Conservation (phyloP, 768 basidiomycete species). For the Leccinum subtestaceum region DNA sequence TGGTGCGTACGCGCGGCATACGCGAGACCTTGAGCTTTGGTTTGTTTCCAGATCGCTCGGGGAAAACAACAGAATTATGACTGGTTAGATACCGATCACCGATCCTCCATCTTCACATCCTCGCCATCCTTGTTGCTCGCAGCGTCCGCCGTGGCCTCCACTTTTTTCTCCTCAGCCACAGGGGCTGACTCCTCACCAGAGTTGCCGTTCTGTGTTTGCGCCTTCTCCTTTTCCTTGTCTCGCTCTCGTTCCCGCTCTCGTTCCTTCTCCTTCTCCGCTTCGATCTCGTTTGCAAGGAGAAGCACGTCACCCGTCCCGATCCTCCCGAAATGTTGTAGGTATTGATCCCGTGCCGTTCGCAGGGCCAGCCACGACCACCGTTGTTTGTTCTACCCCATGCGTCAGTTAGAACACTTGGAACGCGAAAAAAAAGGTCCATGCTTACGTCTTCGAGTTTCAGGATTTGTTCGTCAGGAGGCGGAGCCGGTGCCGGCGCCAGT, state of each 20-base stretch:
- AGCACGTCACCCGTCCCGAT: constrained; percentile 78
- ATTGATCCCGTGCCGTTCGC: constrained; percentile 67
- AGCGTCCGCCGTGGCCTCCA: constrained; percentile 21
- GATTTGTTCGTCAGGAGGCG: constrained; percentile 49
- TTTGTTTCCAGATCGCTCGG: too few species aligned
- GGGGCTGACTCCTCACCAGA: constrained; percentile 36
- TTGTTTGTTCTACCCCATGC: constrained; percentile 60
- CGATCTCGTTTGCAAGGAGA: constrained; percentile 38
- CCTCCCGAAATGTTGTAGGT: constrained; percentile 77
- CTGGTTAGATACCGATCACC: constrained; percentile 10
- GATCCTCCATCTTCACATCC: constrained; percentile 51
- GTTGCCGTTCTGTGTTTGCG: constrained; percentile 11
- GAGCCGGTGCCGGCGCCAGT: constrained; percentile 21
- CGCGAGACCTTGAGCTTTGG: too few species aligned
- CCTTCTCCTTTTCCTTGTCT: constrained; percentile 33
- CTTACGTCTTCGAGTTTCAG: constrained; percentile 61
- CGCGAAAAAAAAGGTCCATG: not conserved
- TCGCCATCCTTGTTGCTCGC: constrained; percentile 33
- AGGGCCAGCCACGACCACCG: constrained; percentile 80
- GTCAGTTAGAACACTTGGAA: constrained; percentile 12
- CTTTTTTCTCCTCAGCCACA: constrained; percentile 25
- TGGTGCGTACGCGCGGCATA: too few species aligned
- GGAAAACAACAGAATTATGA: not conserved
- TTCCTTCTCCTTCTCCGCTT: constrained; percentile 36
- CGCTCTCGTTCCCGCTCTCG: constrained; percentile 38